A percentile compares a stretch with the other conserved stretches of the same genome.
These are phyloP conservation scores for Quercus cerris DNA, from an alignment of 306 rosid genomes.

Conservation along the genomic window DNA sequence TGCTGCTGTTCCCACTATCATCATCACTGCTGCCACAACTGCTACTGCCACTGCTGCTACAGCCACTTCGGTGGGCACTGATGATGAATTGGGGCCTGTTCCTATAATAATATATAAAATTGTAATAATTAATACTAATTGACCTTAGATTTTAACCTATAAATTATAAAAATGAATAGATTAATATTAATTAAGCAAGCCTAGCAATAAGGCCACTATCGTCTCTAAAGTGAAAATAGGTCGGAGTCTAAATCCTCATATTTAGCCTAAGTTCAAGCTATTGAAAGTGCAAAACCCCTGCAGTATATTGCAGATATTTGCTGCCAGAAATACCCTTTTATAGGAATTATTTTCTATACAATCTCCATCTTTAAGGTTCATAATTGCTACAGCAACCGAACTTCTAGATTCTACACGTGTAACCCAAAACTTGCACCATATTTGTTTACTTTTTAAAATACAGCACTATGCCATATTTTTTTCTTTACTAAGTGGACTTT, in stretches of 20 bases:
- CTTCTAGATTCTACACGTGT: background rate
- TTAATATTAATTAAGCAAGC: background rate
- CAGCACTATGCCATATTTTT: background rate
- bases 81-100: conserved; percentile 60
- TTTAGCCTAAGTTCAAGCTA: background rate
- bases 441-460: background rate
- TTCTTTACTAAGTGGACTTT: background rate
- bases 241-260: background rate
- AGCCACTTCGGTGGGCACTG: conserved; percentile 75
- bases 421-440: background rate
- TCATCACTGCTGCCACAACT: conserved; percentile 66
- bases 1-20: conserved; percentile 62
- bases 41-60: conserved; percentile 73
- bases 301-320: background rate
- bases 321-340: background rate
- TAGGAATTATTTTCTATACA: background rate
- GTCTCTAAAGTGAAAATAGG: background rate
- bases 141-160: background rate
- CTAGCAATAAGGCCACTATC: background rate
- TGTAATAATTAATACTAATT: conserved; percentile 38
- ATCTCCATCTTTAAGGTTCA: background rate
- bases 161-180: background rate
- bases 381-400: background rate
- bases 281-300: background rate
- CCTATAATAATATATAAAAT: conserved; percentile 79